Conservation (phyloP, 2,329 filamentous ascomycete species). For the Knoxdaviesia proteae region DNA sequence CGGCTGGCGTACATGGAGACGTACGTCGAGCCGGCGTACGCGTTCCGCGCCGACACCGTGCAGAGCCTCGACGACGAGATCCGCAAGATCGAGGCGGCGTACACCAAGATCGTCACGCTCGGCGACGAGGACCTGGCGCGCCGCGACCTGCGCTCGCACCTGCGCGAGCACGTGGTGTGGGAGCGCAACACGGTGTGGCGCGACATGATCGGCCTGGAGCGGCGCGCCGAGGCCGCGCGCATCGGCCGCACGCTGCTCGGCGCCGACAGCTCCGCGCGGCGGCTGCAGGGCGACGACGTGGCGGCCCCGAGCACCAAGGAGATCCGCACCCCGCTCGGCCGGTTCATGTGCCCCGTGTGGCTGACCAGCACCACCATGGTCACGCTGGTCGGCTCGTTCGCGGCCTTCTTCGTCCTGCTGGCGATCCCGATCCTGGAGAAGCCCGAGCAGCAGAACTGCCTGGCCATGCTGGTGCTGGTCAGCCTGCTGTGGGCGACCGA, state of each 20-base stretch:
- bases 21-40: constrained; percentile 57
- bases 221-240: constrained; percentile 83
- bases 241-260: constrained; percentile 73
- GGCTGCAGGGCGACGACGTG: constrained; percentile 70
- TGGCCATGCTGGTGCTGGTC: constrained; percentile 84
- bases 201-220: constrained; percentile 95
- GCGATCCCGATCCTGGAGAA: constrained; percentile 64
- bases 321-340: constrained; percentile 61
- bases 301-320: constrained; percentile 41
- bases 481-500: constrained; percentile 93
- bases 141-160: constrained; percentile 70
- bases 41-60: constrained; percentile 58
- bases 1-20: constrained; percentile 56
- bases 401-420: constrained; percentile 54
- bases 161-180: constrained; percentile 95
- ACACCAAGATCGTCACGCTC: constrained; percentile 62
- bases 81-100: constrained; percentile 52
- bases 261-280: constrained; percentile 42
- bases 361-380: constrained; percentile 66
- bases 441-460: constrained; percentile 83
- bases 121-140: constrained; percentile 60
- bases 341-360: constrained; percentile 58
- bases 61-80: constrained; percentile 52
- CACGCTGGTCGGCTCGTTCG: constrained; percentile 48
- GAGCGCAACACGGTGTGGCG: constrained; percentile 97